Evolutionary conservation across 805 yeast genomes (phyloP), one percentile per base, ranked within the genome.

Genomic region (Candida lessepsii): DNA sequence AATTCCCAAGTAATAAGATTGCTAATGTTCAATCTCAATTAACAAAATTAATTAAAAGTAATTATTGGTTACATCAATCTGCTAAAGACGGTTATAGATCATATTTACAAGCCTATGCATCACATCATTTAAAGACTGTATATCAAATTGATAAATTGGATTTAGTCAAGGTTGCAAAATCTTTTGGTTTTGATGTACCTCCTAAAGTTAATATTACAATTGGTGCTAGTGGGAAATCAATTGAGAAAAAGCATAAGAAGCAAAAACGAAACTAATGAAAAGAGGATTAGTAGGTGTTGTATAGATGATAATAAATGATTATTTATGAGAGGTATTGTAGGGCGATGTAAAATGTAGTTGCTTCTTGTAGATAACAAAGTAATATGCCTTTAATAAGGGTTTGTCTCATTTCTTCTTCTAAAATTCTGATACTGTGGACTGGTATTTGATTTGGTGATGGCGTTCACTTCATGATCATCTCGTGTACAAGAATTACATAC

Each of bases 61-160:
- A 93, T 63, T 93, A 86, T 67, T 87, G 93, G 84, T 75, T 93
- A 51, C 95, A 93, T 62, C 95, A 87, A 65, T 76, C 90, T 40
- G 99, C 99, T 21, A 87, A 89, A 65, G 99, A 93, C 59, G 99
- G 99, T 45, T 93, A 93, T 71, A 78, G 97, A 61, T 81, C 98
- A 2, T 93, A 93, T 65, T 74, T 93, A 56, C 99, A 93, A 68
- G 98, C 99, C 4, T 93, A 93, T 59, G 90, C 99, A 5, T 85
- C 96, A 16, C 99, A 93, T 66, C 96, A 90, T 57, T 73, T 93
- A 65, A 93, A 93, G 65, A 86, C 96, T 2, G 99, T 93, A 11
- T 93, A 93, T 60, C 95, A 90, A 67, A 88, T 93, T 53, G 98
- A 93, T 65, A 88, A 90, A 67, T 74, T 93, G 46, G 99, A 93